Evolutionary conservation across 371 early-diverging fungal genomes (phyloP).

Genomic region (Ordospora colligata): DNA sequence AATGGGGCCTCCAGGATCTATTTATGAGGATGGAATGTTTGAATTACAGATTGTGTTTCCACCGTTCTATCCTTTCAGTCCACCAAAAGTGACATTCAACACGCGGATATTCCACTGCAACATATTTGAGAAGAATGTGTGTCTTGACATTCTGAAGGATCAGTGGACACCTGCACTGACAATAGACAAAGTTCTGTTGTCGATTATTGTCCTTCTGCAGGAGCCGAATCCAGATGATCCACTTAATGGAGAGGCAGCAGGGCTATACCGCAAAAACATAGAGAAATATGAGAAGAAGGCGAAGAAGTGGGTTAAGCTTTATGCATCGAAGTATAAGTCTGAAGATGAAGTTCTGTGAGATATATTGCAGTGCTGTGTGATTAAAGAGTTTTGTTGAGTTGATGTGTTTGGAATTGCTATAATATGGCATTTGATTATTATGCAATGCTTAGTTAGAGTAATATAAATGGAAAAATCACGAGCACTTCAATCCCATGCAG

Average conservation of each 20-base stretch:
- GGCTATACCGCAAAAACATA: constrained; percentile 67
- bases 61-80: constrained; percentile 87
- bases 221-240: constrained; percentile 98
- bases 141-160: constrained; percentile 91
- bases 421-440: background rate
- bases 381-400: background rate
- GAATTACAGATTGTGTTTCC: constrained; percentile 76
- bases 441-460: background rate
- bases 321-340: constrained; percentile 55
- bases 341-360: background rate
- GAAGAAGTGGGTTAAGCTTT: constrained; percentile 71
- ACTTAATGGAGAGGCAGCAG: constrained; percentile 79
- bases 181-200: constrained; percentile 81
- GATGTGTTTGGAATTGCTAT: background rate
- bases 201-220: constrained; percentile 80
- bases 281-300: constrained; percentile 69
- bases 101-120: constrained; percentile 87
- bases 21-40: constrained; percentile 81
- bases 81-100: constrained; percentile 84
- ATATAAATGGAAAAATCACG: background rate
- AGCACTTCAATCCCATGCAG: background rate
- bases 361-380: background rate
- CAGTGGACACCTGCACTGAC: constrained; percentile 98
- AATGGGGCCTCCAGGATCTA: constrained; percentile 67
- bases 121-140: constrained; percentile 88